Conservation (phyloP, 495 filamentous ascomycete genomes). For the Pseudevernia furfuracea region DNA sequence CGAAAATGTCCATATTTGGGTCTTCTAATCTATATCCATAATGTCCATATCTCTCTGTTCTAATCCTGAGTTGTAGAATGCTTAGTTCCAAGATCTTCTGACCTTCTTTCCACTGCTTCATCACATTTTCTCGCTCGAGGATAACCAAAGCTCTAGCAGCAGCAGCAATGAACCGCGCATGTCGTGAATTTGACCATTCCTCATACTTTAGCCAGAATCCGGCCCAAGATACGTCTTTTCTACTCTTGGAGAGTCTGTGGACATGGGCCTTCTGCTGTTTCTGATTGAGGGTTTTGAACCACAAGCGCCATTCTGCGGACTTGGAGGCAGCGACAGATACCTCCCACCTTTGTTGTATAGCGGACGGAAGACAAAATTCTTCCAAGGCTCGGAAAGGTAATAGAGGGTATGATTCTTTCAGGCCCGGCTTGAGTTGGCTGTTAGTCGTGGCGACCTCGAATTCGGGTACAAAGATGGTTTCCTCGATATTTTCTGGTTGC, state of each 20-base stretch:
- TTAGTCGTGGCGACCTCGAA: not conserved
- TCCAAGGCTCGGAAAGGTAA: conserved; percentile 1
- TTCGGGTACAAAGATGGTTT: not conserved
- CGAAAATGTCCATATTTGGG: too few relatives aligned
- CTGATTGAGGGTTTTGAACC: not conserved
- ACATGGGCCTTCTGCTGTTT: not conserved
- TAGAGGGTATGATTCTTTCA: not conserved
- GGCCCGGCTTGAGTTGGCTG: not conserved
- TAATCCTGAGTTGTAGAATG: too few relatives aligned
- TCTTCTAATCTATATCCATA: too few relatives aligned
- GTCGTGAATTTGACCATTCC: not conserved
- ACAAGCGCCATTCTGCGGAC: not conserved
- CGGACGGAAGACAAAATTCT: not conserved
- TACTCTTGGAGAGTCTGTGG: not conserved
- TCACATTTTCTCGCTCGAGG: not conserved
- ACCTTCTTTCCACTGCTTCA: not conserved
- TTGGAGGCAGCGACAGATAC: not conserved
- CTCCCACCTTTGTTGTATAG: not conserved
- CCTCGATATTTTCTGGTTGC: too few relatives aligned
- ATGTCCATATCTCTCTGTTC: too few relatives aligned
- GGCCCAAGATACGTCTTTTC: not conserved
- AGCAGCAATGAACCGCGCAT: not conserved
- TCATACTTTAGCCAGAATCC: not conserved
- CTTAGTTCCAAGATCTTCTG: too few relatives aligned
- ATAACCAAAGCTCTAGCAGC: not conserved